These are phyloP conservation scores for Dactylellina leptospora DNA, from an alignment of 2,329 filamentous ascomycete genomes.

Conservation along the genomic window DNA sequence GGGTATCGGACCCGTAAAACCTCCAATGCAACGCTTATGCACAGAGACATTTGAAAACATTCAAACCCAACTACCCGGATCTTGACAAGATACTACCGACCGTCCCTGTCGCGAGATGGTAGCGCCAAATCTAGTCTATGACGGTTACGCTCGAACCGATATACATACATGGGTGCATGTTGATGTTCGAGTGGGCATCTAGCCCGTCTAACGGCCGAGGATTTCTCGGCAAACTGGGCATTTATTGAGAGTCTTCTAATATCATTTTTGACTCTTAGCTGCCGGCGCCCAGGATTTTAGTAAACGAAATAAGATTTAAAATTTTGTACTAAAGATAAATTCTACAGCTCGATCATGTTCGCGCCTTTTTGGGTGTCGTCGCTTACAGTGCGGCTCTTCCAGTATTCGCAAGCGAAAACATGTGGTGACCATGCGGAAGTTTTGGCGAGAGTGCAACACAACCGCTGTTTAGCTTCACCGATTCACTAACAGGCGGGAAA, in stretches of 20 bases:
- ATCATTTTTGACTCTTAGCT: neutral
- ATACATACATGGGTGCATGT: no score
- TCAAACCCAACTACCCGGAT: neutral
- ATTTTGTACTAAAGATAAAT: conserved; percentile 5
- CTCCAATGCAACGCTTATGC: no score
- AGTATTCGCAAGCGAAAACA: conserved; percentile 18
- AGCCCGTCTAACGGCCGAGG: no score
- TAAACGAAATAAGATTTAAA: neutral
- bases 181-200: no score
- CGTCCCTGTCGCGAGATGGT: no score
- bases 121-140: no score
- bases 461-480: no score
- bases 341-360: conserved; percentile 38
- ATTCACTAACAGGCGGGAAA: no score
- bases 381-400: conserved; percentile 7
- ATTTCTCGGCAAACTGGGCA: no score
- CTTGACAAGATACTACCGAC: neutral
- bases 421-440: conserved; percentile 22
- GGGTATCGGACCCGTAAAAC: neutral
- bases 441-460: neutral
- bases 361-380: conserved; percentile 19
- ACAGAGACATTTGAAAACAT: neutral
- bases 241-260: no score
- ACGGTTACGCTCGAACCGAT: no score
- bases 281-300: neutral